Percentiles rank a stretch among this genome's conserved stretches.
phyloP scores from a whole-genome alignment of 2,329 filamentous ascomycete species.

The Domatiomyces catenatus region DNA sequence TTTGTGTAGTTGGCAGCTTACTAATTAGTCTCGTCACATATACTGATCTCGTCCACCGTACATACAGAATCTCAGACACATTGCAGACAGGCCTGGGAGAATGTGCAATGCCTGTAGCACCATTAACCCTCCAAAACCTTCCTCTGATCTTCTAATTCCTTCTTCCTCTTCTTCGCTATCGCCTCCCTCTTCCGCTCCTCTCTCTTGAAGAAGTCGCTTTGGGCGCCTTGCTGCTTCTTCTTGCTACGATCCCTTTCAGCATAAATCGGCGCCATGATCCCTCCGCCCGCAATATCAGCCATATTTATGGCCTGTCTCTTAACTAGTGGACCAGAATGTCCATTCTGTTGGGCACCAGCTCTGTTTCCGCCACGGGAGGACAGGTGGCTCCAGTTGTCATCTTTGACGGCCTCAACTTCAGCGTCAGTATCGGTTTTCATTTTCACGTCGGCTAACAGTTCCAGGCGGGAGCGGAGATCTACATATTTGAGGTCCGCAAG shows the following conservation, averaged over 20 bases:
- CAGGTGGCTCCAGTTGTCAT: slow-evolving; percentile 47
- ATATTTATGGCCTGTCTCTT: slow-evolving; percentile 72
- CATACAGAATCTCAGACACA: too few relatives aligned
- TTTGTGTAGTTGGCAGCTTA: neutral
- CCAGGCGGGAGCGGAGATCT: slow-evolving; percentile 63
- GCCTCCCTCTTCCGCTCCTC: slow-evolving; percentile 43
- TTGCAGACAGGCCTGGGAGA: neutral
- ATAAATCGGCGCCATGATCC: slow-evolving; percentile 75
- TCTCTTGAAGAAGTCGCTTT: slow-evolving; percentile 51
- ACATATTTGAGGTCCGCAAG: slow-evolving; percentile 67
- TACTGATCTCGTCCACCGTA: neutral
- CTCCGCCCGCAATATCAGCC: slow-evolving; percentile 72
- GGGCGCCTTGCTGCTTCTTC: slow-evolving; percentile 45
- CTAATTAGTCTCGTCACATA: neutral
- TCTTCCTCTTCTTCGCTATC: neutral
- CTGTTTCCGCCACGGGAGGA: slow-evolving; percentile 28
- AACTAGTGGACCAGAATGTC: slow-evolving; percentile 31
- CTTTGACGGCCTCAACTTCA: slow-evolving; percentile 54
- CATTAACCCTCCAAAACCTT: neutral
- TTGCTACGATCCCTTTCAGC: slow-evolving; percentile 63
- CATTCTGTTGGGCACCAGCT: slow-evolving; percentile 5
- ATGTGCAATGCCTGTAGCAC: neutral
- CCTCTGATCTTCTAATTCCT: neutral
- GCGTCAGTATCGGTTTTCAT: slow-evolving; percentile 66
- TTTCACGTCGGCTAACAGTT: slow-evolving; percentile 76